Percentiles rank a stretch among this genome's conserved stretches.
These are phyloP conservation scores for Kodamaea leandrae DNA, from an alignment of 805 yeast species.

Conservation along the genomic window DNA sequence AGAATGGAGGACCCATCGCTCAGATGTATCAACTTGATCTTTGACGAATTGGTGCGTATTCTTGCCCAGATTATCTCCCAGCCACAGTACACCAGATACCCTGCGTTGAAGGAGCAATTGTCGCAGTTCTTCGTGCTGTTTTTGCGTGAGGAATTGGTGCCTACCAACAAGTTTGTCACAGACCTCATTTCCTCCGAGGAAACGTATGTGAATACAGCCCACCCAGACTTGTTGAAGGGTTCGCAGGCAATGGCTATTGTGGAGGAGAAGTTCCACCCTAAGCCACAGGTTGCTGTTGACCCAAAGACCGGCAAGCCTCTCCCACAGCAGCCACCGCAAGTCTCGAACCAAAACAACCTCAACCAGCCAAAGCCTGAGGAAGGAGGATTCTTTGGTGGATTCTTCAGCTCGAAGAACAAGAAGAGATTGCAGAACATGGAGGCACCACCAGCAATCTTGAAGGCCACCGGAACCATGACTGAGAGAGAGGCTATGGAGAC, in stretches of 20 bases:
- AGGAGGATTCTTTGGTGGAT: constrained; percentile 90
- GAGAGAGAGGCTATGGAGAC: constrained; percentile 97
- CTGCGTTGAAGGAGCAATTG: constrained; percentile 83
- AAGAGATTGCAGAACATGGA: constrained; percentile 94
- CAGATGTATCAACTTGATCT: constrained; percentile 84
- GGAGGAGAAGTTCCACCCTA: constrained; percentile 78
- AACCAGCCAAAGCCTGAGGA: constrained; percentile 43
- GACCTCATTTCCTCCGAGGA: constrained; percentile 87
- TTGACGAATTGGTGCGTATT: constrained; percentile 92
- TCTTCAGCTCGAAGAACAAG: constrained; percentile 87
- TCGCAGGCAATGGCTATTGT: constrained; percentile 93
- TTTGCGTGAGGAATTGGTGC: constrained; percentile 72
- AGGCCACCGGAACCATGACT: constrained; percentile 88
- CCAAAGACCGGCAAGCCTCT: constrained; percentile 88
- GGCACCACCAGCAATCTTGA: constrained; percentile 92
- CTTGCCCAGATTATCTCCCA: constrained; percentile 73
- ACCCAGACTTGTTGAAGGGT: constrained; percentile 93
- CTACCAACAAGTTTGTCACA: constrained; percentile 80
- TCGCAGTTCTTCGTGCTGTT: constrained; percentile 76
- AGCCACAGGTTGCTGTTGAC: constrained; percentile 73
- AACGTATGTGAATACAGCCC: constrained; percentile 95
- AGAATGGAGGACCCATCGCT: constrained; percentile 93
- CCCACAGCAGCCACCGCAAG: constrained; percentile 35
- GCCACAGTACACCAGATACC: constrained; percentile 84
- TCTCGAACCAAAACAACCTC: constrained; percentile 15